A percentile compares a stretch with the other conserved stretches of the same genome.
Conservation (phyloP, 2,329 filamentous ascomycete genomes). For the Pestalotiopsis sp. region DNA sequence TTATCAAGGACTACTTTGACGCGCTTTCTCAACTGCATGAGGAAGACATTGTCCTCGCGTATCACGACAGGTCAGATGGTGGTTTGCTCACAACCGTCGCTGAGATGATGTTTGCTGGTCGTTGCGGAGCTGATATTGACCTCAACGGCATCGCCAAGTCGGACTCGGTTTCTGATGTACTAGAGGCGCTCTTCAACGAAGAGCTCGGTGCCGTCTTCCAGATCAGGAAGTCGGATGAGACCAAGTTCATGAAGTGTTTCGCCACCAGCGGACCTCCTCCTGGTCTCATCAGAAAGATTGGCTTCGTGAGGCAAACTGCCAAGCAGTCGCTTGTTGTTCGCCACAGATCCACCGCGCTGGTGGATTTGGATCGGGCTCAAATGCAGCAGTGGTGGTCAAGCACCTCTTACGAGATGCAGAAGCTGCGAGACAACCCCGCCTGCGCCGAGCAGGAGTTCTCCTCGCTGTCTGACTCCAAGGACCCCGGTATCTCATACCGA, state of each 20-base stretch:
- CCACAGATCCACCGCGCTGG: slow-evolving; percentile 69
- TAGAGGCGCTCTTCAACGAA: slow-evolving; percentile 90
- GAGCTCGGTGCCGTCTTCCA: slow-evolving; percentile 97
- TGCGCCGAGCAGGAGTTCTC: slow-evolving; percentile 85
- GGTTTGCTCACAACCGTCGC: slow-evolving; percentile 87
- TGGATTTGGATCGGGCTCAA: slow-evolving; percentile 68
- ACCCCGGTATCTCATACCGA: slow-evolving; percentile 85
- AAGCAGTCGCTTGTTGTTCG: slow-evolving; percentile 81
- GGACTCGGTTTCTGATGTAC: slow-evolving; percentile 63
- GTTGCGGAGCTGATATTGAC: slow-evolving; percentile 84
- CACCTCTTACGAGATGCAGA: slow-evolving; percentile 91
- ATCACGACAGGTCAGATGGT: slow-evolving; percentile 93
- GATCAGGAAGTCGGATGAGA: slow-evolving; percentile 82
- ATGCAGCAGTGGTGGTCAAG: slow-evolving; percentile 88
- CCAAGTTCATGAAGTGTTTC: slow-evolving; percentile 85
- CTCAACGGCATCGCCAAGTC: slow-evolving; percentile 73
- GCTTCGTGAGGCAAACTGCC: slow-evolving; percentile 67
- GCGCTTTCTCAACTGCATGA: slow-evolving; percentile 69
- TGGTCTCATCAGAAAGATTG: slow-evolving; percentile 83
- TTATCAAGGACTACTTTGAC: slow-evolving; percentile 90
- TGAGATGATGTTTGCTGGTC: slow-evolving; percentile 98
- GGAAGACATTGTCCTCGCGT: slow-evolving; percentile 74
- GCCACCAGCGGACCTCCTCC: slow-evolving; percentile 84
- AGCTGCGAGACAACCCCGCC: slow-evolving; percentile 81
- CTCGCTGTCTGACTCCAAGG: slow-evolving; percentile 71